phyloP scores from a whole-genome alignment of 306 rosid genomes.

The Boehmeria nivea region DNA sequence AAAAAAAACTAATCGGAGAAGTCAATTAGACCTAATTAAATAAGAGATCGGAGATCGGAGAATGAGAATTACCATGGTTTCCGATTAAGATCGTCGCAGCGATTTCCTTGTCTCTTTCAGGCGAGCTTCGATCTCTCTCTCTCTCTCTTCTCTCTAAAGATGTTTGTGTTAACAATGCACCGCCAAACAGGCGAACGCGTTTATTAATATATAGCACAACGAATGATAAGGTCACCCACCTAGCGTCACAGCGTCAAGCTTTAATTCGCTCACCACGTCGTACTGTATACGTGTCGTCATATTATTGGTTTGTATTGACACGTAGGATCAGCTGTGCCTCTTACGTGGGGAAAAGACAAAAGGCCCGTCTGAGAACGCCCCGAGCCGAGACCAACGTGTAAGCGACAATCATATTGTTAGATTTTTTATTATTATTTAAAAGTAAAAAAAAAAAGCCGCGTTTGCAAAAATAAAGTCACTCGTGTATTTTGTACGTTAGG shows the following conservation, averaged over 20 bases:
- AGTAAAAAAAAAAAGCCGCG: no score
- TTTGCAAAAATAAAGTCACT: no score
- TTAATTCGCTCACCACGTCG: conserved; percentile 8
- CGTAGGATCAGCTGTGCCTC: neutral
- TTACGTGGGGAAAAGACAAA: no score
- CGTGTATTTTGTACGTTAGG: no score
- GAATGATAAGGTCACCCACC: neutral
- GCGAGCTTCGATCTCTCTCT: neutral
- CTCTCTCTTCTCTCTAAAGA: neutral
- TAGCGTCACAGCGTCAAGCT: neutral
- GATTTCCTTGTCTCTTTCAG: neutral
- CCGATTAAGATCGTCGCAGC: conserved; percentile 9
- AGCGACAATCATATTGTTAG: neutral
- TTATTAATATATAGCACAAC: neutral
- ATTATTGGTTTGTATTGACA: neutral
- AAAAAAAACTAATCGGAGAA: neutral
- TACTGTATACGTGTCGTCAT: conserved; percentile 9
- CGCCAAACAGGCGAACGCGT: neutral
- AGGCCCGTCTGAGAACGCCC: no score
- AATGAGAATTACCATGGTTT: conserved; percentile 14
- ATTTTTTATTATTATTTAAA: no score
- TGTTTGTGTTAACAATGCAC: neutral
- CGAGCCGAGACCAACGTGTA: neutral
- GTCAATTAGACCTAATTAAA: neutral
- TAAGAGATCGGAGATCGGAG: neutral